Base-by-base conservation (phyloP, 352 stramenopile genomes). In the Pythium coloratum region DNA sequence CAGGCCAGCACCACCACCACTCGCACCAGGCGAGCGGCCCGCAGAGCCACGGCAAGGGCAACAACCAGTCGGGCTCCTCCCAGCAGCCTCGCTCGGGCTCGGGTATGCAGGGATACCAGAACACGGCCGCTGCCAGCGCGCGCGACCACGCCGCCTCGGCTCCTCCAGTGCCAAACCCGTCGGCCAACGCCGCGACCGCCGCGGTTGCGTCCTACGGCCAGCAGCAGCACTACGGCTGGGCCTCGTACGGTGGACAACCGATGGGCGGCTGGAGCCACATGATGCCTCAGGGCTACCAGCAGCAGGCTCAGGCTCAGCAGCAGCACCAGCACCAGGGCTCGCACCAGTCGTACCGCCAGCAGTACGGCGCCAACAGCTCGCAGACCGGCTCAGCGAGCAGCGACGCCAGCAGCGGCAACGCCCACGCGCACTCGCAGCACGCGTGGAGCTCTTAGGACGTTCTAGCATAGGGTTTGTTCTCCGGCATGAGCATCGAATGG, bases 261-360 rank as follows among this genome's bases (percentile, higher is more conserved):
- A 80, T 92, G 38, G 86, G 85, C 18, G 83, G 80, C 40, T 92
- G 87, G 78, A 76, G 83, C 26, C 85, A 95, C 76, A 93, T 92
- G 82, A 85, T 92, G 79, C 87, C 82, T 0, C 86, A 94, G 62
- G 84, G 78, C n/a, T 92, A 92, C 69, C 86, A 92, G 75, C 49
- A 92, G 75, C 86, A 92, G 65, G 77, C 89, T 67, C 49, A 34
- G 28, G 13, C 24, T 59, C 79, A 89, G 61, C 78, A 89, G 61
- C 78, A 87, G 62, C 78, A 89, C 61, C 75, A 70, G 62, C 50
- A 67, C 60, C 72, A 62, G 18, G 80, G 78, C 49, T 76, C 76
- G 47, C 84, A 93, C 46, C 84, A 92, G 75, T 88, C 75, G 59
- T 93, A 94, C 66, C 86, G 83, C 32, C 67, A 67, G 55, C 82